Percentiles rank a stretch among this genome's conserved stretches.
Conservation (phyloP, 1,139 yeast genomes). For the Yamadazyma dendronema region DNA sequence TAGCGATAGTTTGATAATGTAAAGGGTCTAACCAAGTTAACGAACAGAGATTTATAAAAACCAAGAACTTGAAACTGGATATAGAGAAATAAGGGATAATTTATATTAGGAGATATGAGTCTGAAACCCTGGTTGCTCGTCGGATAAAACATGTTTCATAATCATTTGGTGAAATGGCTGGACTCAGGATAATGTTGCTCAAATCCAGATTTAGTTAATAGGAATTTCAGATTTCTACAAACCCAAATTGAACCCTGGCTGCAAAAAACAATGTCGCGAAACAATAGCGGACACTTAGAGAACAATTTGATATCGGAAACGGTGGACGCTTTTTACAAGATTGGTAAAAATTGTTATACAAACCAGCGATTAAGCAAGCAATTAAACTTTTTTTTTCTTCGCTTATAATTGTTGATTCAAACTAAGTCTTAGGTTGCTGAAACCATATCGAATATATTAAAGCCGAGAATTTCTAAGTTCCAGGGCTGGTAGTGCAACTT, state of each 20-base stretch:
- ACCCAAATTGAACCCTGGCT: slow-evolving; percentile 15
- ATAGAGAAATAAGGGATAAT: too few relatives aligned
- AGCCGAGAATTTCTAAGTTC: background rate
- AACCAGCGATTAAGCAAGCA: background rate
- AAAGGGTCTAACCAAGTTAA: too few relatives aligned
- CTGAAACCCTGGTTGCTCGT: too few relatives aligned
- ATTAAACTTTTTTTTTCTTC: background rate
- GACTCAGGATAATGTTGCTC: background rate
- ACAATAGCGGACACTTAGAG: slow-evolving; percentile 6
- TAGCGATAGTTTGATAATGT: too few relatives aligned
- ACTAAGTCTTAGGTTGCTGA: background rate
- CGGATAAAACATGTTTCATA: background rate
- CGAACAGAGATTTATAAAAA: too few relatives aligned
- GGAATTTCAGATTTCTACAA: slow-evolving; percentile 1
- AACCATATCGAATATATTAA: background rate
- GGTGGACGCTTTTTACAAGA: background rate
- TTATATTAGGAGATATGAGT: too few relatives aligned
- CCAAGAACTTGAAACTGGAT: too few relatives aligned
- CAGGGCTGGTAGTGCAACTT: too few relatives aligned
- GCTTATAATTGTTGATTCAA: background rate
- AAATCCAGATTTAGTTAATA: background rate
- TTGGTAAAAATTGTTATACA: background rate
- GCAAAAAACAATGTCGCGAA: too few relatives aligned
- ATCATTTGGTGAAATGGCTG: slow-evolving; percentile 1
- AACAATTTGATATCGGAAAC: background rate